These are phyloP conservation scores for Globisporangium cylindrosporum DNA, from an alignment of 352 stramenopile genomes.

Conservation along the genomic window DNA sequence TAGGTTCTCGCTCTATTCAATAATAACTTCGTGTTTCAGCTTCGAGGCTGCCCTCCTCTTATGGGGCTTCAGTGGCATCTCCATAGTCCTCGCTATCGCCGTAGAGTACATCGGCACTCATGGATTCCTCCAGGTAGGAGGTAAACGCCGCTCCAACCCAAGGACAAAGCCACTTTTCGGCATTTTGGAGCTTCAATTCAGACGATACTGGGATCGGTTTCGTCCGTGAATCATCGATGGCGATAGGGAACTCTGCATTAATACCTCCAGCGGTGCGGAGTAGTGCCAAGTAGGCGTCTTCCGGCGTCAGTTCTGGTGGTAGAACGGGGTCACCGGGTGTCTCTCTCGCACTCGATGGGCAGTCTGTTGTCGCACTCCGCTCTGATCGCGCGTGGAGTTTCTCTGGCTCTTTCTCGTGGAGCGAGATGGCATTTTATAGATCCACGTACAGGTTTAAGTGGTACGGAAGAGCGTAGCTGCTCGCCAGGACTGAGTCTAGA, in stretches of 20 bases:
- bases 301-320: neutral
- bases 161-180: neutral
- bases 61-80: too few relatives aligned
- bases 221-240: neutral
- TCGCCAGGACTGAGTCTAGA: neutral
- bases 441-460: neutral
- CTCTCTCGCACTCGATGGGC: neutral
- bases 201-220: neutral
- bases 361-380: too few relatives aligned
- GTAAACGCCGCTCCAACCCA: too few relatives aligned
- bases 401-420: neutral
- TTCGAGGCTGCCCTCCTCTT: too few relatives aligned
- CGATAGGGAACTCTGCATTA: neutral
- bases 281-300: neutral
- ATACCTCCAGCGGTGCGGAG: neutral
- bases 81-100: too few relatives aligned
- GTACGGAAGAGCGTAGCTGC: neutral
- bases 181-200: neutral
- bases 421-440: neutral
- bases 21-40: too few relatives aligned
- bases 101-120: too few relatives aligned
- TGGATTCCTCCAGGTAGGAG: too few relatives aligned
- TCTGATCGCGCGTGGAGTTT: too few relatives aligned
- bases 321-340: neutral
- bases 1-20: too few relatives aligned